phyloP scores from a whole-genome alignment of 495 filamentous ascomycete species.

The Talaromyces nanjingensis region DNA sequence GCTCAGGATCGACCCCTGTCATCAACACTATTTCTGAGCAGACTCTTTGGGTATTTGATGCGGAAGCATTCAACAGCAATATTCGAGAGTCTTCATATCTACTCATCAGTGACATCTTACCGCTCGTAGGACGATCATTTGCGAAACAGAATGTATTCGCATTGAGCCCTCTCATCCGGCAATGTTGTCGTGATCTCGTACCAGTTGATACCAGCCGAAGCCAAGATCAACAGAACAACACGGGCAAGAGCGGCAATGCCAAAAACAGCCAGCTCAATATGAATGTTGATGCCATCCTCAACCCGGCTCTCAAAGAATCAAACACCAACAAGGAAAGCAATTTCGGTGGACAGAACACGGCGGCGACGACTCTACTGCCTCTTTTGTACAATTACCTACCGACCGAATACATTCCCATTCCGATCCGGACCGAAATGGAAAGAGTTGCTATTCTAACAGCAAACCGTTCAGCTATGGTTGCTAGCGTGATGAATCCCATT shows the following conservation, averaged over 20 bases:
- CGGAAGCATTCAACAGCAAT: slow-evolving; percentile 47
- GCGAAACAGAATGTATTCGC: slow-evolving; percentile 53
- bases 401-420: slow-evolving; percentile 51
- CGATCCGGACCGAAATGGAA: slow-evolving; percentile 65
- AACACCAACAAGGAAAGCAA: background rate
- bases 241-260: slow-evolving; percentile 23
- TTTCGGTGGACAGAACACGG: slow-evolving; percentile 1
- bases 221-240: slow-evolving; percentile 18
- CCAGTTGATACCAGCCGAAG: slow-evolving; percentile 24
- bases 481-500: slow-evolving; percentile 72
- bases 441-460: slow-evolving; percentile 64
- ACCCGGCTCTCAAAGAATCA: slow-evolving; percentile 24
- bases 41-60: slow-evolving; percentile 57
- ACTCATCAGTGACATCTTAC: slow-evolving; percentile 48
- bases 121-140: slow-evolving; percentile 54
- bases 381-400: slow-evolving; percentile 37
- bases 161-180: slow-evolving; percentile 47
- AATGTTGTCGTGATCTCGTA: slow-evolving; percentile 59
- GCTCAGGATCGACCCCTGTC: slow-evolving; percentile 43
- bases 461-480: slow-evolving; percentile 62
- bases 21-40: slow-evolving; percentile 59
- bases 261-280: slow-evolving; percentile 28
- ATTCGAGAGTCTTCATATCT: slow-evolving; percentile 56
- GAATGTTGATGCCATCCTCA: slow-evolving; percentile 53
- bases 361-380: slow-evolving; percentile 7